Percentiles rank a stretch among this genome's conserved stretches.
These are phyloP conservation scores for Cladophialophora immunda DNA, from an alignment of 2,329 filamentous ascomycete species.

Conservation along the genomic window DNA sequence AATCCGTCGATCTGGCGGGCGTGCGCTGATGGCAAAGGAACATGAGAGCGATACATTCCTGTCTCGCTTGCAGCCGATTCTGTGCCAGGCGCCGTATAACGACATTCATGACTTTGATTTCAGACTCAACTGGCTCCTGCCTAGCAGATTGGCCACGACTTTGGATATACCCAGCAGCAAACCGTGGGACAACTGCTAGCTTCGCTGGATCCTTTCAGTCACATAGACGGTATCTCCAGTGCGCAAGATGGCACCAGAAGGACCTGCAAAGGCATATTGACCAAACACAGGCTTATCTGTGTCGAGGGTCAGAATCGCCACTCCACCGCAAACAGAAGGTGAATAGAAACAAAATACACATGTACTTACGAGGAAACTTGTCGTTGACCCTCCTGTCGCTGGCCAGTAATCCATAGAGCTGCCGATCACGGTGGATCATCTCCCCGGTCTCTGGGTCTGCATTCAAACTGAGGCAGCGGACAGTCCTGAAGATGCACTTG, in stretches of 20 bases:
- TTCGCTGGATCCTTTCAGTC: constrained; percentile 34
- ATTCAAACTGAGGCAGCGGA: constrained; percentile 40
- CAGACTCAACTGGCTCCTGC: not conserved
- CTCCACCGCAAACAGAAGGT: not conserved
- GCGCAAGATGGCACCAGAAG: constrained; percentile 38
- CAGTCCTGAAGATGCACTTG: constrained; percentile 40
- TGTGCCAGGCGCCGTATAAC: not conserved
- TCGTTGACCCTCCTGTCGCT: constrained; percentile 39
- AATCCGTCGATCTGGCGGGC: not conserved
- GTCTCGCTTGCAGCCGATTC: not conserved
- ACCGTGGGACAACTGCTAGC: constrained; percentile 1
- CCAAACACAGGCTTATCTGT: constrained; percentile 40
- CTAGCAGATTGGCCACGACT: not conserved
- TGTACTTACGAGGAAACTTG: constrained; percentile 38
- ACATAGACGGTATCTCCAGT: constrained; percentile 38
- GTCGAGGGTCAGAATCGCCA: constrained; percentile 5
- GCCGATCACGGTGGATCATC: constrained; percentile 37
- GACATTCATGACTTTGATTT: not conserved
- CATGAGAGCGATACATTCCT: not conserved
- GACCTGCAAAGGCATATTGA: constrained; percentile 40
- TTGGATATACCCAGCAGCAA: not conserved
- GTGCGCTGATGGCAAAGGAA: not conserved
- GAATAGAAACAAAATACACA: not conserved
- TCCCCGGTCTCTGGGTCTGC: constrained; percentile 38
- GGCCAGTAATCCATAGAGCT: constrained; percentile 39